A percentile compares a stretch with the other conserved stretches of the same genome.
phyloP scores from a whole-genome alignment of 2,329 filamentous ascomycete genomes.

The Penicillium paneum region DNA sequence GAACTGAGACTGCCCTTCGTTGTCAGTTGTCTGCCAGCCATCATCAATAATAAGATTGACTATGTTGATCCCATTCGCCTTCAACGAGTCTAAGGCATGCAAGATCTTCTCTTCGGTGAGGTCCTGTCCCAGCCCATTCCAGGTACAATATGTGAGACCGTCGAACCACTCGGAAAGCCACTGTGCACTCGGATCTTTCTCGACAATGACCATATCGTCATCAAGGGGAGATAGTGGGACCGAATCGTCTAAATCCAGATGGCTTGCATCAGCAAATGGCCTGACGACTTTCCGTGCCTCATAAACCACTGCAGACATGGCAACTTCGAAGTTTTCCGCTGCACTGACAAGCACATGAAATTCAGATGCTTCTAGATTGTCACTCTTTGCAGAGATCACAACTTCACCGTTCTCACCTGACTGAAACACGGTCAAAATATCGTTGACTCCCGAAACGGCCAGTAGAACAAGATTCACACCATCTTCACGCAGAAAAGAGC shows the following conservation, averaged over 20 bases:
- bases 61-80: conserved; percentile 69
- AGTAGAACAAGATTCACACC: conserved; percentile 75
- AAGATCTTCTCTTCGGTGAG: conserved; percentile 79
- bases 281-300: conserved; percentile 68
- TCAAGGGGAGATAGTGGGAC: conserved; percentile 33
- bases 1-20: conserved; percentile 52
- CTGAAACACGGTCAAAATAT: conserved; percentile 67
- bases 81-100: conserved; percentile 68
- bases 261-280: conserved; percentile 21
- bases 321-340: conserved; percentile 69
- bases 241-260: conserved; percentile 15
- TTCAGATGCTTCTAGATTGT: conserved; percentile 55
- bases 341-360: conserved; percentile 68
- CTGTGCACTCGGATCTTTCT: conserved; percentile 42
- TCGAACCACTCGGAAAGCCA: conserved; percentile 92
- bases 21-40: conserved; percentile 82
- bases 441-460: conserved; percentile 69
- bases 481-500: conserved; percentile 69
- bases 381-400: conserved; percentile 68
- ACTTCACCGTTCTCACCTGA: conserved; percentile 65
- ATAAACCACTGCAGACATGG: conserved; percentile 79
- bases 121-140: conserved; percentile 85
- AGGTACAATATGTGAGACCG: conserved; percentile 90
- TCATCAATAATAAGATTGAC: conserved; percentile 92
- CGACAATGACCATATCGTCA: conserved; percentile 44